Conservation (phyloP, 345 rosid species). For the Gossypium australe region DNA sequence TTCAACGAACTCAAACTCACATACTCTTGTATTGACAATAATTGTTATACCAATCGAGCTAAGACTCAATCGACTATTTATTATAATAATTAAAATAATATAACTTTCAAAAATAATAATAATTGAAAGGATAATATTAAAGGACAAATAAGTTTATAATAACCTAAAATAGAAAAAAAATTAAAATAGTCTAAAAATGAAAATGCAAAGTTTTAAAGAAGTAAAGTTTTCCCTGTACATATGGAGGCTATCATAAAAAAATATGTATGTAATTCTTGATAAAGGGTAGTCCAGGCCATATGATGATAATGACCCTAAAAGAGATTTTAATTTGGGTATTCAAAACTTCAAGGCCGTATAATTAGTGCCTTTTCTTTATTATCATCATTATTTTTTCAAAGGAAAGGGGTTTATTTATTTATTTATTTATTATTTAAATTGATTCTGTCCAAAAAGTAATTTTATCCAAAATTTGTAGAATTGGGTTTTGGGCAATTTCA, state of each 20-base stretch:
- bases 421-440: no score
- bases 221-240: neutral
- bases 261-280: neutral
- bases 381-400: no score
- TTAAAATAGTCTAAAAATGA: neutral
- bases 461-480: no score
- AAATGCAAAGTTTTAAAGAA: neutral
- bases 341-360: neutral
- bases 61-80: no score
- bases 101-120: no score
- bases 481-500: no score
- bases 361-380: no score
- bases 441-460: no score
- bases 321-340: neutral
- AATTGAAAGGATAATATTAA: no score
- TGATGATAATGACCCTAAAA: neutral
- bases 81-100: no score
- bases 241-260: neutral
- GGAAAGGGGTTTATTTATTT: no score
- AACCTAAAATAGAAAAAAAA: neutral
- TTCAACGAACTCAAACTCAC: rapidly evolving
- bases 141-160: neutral
- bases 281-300: neutral
- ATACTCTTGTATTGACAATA: rapidly evolving
- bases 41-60: rapidly evolving